Evolutionary conservation across 2,329 filamentous ascomycete species (phyloP), one percentile per base, ranked within the genome.

Genomic region (Xylaria sp.): DNA sequence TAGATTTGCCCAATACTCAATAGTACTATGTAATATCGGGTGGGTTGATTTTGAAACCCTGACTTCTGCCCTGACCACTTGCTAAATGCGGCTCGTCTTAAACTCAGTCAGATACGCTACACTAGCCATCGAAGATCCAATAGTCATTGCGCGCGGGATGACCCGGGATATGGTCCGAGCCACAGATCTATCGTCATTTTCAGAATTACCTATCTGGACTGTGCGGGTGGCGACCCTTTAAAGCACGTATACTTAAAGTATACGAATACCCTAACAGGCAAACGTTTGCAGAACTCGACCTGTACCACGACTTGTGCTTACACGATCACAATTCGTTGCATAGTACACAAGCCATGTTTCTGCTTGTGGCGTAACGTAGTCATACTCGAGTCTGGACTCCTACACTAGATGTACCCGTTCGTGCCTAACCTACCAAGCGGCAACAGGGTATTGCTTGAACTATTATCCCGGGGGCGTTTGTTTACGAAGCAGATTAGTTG

Each of bases 91-190:
- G 34, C 53, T 28, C 20, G 20, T 41, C 32, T 20, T 36, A 36
- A 56, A 50, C 25, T 20, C n/a, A 23, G 52, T 20, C n/a, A 23
- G 52, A 39, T 56, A 23, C 10, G 34, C 53, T 25, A 41, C 30
- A 36, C 28, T 34, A 43, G 7, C 2, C 56, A 36, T 56, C 30
- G 36, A 60, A 60, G 56, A 65, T 46, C 56, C 20, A 41, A 28
- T 60, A 41, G 63, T 60, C 56, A 65, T 53, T 60, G 63, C 63
- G 32, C 52, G 39, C 63, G 56, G 62, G 55, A 65, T 32, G 55
- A 12, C 36, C 63, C 63, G 63, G 48, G 23, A 60, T 46, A 18
- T 55, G 57, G 41, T 32, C 55, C 28, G 23, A 30, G 23, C 43
- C 43, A 63, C 43, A 39, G 55, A 63, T 34, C 36, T 55, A 28